phyloP scores from a whole-genome alignment of 495 filamentous ascomycete genomes.

The Astrocystis sublimbata region DNA sequence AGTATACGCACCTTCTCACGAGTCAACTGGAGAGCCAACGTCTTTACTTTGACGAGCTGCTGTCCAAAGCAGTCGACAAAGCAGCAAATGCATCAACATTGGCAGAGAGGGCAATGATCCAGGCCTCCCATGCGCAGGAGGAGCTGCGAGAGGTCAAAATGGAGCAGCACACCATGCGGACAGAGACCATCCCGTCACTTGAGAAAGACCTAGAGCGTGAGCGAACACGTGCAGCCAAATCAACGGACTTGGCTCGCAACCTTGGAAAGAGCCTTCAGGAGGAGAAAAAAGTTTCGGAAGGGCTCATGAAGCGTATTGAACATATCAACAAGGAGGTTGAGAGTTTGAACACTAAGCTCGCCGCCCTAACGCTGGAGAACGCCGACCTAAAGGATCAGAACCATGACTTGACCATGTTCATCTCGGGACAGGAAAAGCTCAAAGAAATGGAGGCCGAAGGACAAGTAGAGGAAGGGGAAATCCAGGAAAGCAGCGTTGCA shows the following conservation, averaged over 20 bases:
- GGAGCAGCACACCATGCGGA: conserved; percentile 56
- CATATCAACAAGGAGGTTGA: conserved; percentile 62
- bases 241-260: conserved; percentile 70
- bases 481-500: conserved; percentile 51
- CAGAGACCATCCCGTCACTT: conserved; percentile 61
- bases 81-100: conserved; percentile 69
- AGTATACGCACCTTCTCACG: conserved; percentile 92
- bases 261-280: conserved; percentile 79
- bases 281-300: conserved; percentile 81
- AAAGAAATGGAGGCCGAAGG: conserved; percentile 65
- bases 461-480: conserved; percentile 57
- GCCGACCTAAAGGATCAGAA: conserved; percentile 77
- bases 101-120: conserved; percentile 61
- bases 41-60: conserved; percentile 89
- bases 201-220: conserved; percentile 72
- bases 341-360: conserved; percentile 54
- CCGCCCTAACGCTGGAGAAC: conserved; percentile 56
- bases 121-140: conserved; percentile 53
- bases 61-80: conserved; percentile 90
- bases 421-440: conserved; percentile 79
- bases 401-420: conserved; percentile 87
- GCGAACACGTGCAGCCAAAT: conserved; percentile 65
- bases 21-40: conserved; percentile 90
- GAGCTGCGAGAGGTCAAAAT: conserved; percentile 53
- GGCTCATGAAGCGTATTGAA: conserved; percentile 73